A percentile compares a stretch with the other conserved stretches of the same genome.
These are phyloP conservation scores for Amanita phalloides DNA, from an alignment of 768 basidiomycete species.

Conservation along the genomic window DNA sequence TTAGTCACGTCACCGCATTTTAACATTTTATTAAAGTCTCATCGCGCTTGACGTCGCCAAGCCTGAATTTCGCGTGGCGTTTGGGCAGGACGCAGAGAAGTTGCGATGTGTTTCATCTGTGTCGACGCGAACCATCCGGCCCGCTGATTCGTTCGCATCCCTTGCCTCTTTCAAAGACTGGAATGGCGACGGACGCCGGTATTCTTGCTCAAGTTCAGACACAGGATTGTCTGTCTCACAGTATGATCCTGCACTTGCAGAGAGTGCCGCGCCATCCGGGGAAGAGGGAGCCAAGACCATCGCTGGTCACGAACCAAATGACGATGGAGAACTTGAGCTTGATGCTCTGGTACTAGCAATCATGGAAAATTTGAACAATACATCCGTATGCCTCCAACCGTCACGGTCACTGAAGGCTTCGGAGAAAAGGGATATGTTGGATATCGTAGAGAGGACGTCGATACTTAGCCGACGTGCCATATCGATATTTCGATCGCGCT, in stretches of 20 bases:
- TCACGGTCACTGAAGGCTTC: not conserved
- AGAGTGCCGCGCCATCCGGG: not conserved
- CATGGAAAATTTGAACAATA: conserved; percentile 2
- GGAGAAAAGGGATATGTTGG: not conserved
- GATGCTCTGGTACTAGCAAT: not conserved
- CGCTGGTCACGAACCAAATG: not conserved
- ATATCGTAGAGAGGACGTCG: not conserved
- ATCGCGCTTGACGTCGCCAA: conserved; percentile 60
- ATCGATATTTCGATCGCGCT: not conserved
- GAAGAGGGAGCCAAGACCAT: not conserved
- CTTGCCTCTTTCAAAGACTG: conserved; percentile 35
- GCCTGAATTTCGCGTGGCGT: conserved; percentile 54
- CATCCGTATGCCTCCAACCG: not conserved
- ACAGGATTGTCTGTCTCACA: not conserved
- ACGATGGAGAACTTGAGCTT: not conserved
- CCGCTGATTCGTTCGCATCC: conserved; percentile 36
- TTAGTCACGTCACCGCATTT: not conserved
- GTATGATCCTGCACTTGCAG: not conserved
- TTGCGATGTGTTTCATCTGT: conserved; percentile 41
- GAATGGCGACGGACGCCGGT: conserved; percentile 1
- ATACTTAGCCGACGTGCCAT: not conserved
- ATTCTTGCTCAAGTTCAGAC: not conserved
- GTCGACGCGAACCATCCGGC: conserved; percentile 45
- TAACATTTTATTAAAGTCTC: conserved; percentile 25
- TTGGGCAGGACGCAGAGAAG: conserved; percentile 38